Evolutionary conservation across 352 stramenopile genomes (phyloP).

Genomic region (Globisporangium carolinianum): DNA sequence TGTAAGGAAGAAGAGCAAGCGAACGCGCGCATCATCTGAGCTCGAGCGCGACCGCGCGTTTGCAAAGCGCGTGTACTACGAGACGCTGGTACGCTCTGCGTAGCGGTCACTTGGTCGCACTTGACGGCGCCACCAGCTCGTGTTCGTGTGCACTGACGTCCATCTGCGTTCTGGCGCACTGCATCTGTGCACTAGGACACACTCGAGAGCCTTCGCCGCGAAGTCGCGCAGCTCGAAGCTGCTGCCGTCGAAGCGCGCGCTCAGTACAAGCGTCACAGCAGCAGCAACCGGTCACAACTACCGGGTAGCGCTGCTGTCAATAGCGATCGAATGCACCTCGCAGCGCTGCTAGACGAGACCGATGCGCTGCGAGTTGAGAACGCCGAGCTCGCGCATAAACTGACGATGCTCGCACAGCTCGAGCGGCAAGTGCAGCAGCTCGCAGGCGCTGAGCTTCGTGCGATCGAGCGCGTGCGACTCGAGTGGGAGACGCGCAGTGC

Average conservation of each 20-base stretch:
- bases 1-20: slow-evolving; percentile 1
- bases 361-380: neutral
- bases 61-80: slow-evolving; percentile 10
- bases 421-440: neutral
- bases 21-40: neutral
- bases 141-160: too few species aligned
- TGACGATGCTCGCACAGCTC: neutral
- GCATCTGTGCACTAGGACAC: neutral
- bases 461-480: neutral
- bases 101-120: neutral
- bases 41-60: slow-evolving; percentile 2
- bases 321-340: neutral
- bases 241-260: neutral
- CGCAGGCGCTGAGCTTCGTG: slow-evolving; percentile 1
- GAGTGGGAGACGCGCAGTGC: slow-evolving; percentile 7
- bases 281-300: neutral
- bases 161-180: neutral
- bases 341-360: neutral
- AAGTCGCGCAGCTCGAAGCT: slow-evolving; percentile 1
- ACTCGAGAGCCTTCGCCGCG: slow-evolving; percentile 3
- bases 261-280: neutral
- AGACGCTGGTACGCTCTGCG: slow-evolving; percentile 4
- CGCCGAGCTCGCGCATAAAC: neutral
- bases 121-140: too few species aligned
- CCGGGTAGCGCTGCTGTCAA: too few species aligned